phyloP scores from a whole-genome alignment of 2,329 filamentous ascomycete species.

The Fusarium goolgardi region DNA sequence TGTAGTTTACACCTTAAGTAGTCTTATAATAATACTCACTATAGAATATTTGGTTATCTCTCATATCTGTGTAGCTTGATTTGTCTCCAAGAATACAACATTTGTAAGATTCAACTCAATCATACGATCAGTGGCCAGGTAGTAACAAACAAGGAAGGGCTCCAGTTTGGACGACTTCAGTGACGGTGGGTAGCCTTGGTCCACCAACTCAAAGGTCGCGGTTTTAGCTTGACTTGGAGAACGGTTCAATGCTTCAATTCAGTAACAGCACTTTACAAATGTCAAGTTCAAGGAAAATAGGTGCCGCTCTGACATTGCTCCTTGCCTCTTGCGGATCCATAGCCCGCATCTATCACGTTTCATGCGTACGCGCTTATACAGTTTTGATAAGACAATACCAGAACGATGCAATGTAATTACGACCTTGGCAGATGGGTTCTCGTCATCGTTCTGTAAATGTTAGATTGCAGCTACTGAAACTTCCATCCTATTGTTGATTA shows the following conservation, averaged over 20 bases:
- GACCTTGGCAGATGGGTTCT: too few species aligned
- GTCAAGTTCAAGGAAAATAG: too few species aligned
- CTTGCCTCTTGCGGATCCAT: neutral
- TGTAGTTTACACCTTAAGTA: neutral
- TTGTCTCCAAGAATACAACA: fast-evolving
- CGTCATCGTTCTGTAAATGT: too few species aligned
- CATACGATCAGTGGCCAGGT: neutral
- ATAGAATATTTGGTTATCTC: neutral
- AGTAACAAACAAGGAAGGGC: fast-evolving
- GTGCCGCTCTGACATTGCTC: neutral
- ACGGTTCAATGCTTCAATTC: neutral
- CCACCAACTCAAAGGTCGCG: neutral
- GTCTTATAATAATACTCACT: neutral
- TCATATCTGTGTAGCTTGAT: neutral
- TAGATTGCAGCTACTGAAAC: too few species aligned
- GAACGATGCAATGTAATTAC: neutral
- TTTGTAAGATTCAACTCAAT: fast-evolving
- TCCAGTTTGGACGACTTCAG: neutral
- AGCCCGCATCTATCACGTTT: neutral
- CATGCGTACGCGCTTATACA: neutral
- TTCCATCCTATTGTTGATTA: too few species aligned
- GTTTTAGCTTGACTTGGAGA: neutral
- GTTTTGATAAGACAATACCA: neutral
- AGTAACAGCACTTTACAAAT: neutral
- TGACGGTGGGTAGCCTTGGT: fast-evolving